Percentiles rank a stretch among this genome's conserved stretches.
Conservation (phyloP, 768 basidiomycete species). For the Pulveroboletus ravenelii region DNA sequence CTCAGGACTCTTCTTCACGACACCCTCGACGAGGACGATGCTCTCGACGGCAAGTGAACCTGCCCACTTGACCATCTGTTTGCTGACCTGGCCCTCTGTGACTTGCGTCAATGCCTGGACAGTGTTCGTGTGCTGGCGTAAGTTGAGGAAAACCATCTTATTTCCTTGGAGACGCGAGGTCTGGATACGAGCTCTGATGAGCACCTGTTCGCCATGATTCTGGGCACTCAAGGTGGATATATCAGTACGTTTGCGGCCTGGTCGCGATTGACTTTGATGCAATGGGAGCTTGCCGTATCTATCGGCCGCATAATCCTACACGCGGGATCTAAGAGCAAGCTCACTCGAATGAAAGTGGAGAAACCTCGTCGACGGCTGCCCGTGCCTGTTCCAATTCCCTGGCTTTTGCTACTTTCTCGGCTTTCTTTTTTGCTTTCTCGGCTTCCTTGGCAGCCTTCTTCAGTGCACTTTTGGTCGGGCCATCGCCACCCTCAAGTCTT, state of each 20-base stretch:
- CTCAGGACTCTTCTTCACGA: constrained; percentile 72
- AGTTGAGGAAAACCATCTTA: constrained; percentile 92
- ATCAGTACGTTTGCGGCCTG: constrained; percentile 53
- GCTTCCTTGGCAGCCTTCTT: constrained; percentile 90
- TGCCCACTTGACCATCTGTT: constrained; percentile 97
- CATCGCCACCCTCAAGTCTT: constrained; percentile 34
- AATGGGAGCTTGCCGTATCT: constrained; percentile 87
- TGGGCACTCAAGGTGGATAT: constrained; percentile 59
- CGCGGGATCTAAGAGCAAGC: constrained; percentile 2
- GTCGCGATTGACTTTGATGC: constrained; percentile 84
- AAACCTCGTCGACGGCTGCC: constrained; percentile 55
- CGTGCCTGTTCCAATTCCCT: constrained; percentile 71
- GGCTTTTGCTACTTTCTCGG: constrained; percentile 78
- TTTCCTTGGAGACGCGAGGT: constrained; percentile 88
- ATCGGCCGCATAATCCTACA: constrained; percentile 68
- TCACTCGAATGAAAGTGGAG: constrained; percentile 32
- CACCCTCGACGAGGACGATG: constrained; percentile 86
- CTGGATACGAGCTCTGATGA: constrained; percentile 87
- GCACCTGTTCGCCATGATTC: constrained; percentile 67
- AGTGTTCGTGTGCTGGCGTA: constrained; percentile 82
- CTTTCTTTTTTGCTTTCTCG: constrained; percentile 86
- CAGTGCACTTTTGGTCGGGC: constrained; percentile 79
- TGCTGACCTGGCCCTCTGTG: constrained; percentile 74
- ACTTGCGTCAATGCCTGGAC: constrained; percentile 82
- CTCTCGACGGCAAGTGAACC: constrained; percentile 75